phyloP scores from a whole-genome alignment of 495 filamentous ascomycete species.

The Talaromyces adpressus region DNA sequence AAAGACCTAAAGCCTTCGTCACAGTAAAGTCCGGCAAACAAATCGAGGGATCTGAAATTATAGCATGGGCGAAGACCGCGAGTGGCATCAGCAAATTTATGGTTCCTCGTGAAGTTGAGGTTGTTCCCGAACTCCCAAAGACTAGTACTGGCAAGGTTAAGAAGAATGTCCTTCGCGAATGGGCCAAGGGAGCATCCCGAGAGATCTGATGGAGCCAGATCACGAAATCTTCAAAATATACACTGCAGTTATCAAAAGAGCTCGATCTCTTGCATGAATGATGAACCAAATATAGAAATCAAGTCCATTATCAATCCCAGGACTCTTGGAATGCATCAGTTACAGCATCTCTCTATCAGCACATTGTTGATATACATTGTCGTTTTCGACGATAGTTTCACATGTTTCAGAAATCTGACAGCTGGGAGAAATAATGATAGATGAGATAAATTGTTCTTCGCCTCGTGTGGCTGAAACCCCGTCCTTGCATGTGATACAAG shows the following conservation, averaged over 20 bases:
- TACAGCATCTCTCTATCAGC: not conserved
- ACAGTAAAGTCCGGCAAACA: slow-evolving; percentile 62
- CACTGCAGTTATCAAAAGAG: not conserved
- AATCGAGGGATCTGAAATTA: slow-evolving; percentile 63
- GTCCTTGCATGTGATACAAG: not conserved
- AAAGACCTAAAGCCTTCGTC: slow-evolving; percentile 87
- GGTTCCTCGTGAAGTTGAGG: slow-evolving; percentile 88
- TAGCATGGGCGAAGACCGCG: slow-evolving; percentile 75
- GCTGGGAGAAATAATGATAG: not conserved
- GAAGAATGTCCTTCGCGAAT: slow-evolving; percentile 88
- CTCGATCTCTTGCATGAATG: not conserved
- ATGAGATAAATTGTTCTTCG: not conserved
- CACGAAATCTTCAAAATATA: not conserved
- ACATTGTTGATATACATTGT: not conserved
- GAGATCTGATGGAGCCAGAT: not conserved
- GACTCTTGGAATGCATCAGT: not conserved
- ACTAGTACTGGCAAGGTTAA: slow-evolving; percentile 93
- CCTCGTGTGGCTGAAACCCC: not conserved
- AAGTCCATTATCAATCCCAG: not conserved
- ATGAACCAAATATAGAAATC: not conserved
- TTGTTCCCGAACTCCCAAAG: slow-evolving; percentile 85
- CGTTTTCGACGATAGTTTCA: not conserved
- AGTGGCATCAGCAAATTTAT: slow-evolving; percentile 87
- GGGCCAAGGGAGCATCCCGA: slow-evolving; percentile 55
- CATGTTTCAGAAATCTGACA: not conserved